Evolutionary conservation across 352 stramenopile species (phyloP).

Genomic region (Pilasporangium apinafurcum): DNA sequence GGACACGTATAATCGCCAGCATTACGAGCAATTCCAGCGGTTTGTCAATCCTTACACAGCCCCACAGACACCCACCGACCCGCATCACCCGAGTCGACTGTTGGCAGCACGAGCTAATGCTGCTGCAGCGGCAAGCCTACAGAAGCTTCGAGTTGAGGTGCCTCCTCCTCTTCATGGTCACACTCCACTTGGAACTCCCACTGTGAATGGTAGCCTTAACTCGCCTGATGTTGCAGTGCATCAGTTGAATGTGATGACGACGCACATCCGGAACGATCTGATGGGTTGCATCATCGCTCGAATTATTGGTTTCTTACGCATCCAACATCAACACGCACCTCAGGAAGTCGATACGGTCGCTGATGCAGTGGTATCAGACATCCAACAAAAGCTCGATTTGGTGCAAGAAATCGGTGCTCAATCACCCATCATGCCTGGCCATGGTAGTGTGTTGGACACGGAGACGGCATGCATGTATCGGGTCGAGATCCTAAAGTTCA

Average conservation of each 20-base stretch:
- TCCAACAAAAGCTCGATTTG: conserved; percentile 48
- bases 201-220: too few species aligned
- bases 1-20: conserved; percentile 19
- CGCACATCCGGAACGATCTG: conserved; percentile 54
- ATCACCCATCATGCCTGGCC: conserved; percentile 7
- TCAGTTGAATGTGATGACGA: conserved; percentile 51
- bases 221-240: conserved; percentile 51
- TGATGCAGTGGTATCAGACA: conserved; percentile 50
- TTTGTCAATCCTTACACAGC: conserved; percentile 7
- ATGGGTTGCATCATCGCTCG: conserved; percentile 59
- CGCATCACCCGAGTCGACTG: too few species aligned
- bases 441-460: conserved; percentile 28
- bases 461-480: conserved; percentile 79
- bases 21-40: conserved; percentile 9
- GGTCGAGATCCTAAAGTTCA: conserved; percentile 82
- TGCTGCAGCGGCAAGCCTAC: too few species aligned
- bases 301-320: conserved; percentile 56
- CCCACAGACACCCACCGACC: too few species aligned
- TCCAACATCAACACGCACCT: conserved; percentile 27
- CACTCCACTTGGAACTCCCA: too few species aligned
- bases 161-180: too few species aligned
- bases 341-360: conserved; percentile 34
- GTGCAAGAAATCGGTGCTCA: conserved; percentile 27
- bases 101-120: too few species aligned
- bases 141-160: too few species aligned